A percentile compares a stretch with the other conserved stretches of the same genome.
Evolutionary conservation across 2,329 filamentous ascomycete genomes (phyloP).

Genomic region (Paecilomyces niveus): DNA sequence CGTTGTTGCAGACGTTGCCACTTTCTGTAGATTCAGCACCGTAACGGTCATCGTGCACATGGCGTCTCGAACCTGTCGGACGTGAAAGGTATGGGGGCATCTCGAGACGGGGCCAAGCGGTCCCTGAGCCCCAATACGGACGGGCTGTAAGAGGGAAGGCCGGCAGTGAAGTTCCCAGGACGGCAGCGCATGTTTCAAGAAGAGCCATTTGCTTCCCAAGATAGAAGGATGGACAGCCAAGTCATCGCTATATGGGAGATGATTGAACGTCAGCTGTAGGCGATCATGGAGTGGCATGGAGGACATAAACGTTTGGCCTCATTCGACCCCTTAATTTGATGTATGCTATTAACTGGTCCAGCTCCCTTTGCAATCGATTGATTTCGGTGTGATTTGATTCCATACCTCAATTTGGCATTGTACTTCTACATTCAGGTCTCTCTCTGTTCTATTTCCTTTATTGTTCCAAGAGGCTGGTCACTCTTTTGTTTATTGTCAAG

Average conservation of each 20-base stretch:
- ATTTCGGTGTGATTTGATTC: not conserved
- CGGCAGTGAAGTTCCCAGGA: not conserved
- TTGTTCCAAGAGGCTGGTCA: slow-evolving; percentile 4
- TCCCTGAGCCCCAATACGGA: too few relatives aligned
- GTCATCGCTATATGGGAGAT: not conserved
- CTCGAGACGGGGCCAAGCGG: not conserved
- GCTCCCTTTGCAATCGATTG: not conserved
- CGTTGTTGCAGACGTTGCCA: not conserved
- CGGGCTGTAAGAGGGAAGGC: not conserved
- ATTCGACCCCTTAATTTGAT: not conserved
- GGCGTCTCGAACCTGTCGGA: not conserved
- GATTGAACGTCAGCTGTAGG: not conserved
- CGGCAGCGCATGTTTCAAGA: not conserved
- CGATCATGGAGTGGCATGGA: not conserved
- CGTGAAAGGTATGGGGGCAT: not conserved
- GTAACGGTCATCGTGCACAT: not conserved
- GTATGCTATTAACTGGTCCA: not conserved
- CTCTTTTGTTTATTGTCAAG: slow-evolving; percentile 1
- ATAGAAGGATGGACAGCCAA: not conserved
- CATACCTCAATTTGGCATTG: not conserved
- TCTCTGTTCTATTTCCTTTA: not conserved
- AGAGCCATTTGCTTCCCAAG: not conserved
- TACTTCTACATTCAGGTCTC: not conserved
- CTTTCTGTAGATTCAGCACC: not conserved
- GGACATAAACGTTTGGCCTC: not conserved